Evolutionary conservation across 768 basidiomycete species (phyloP), one percentile per base, ranked within the genome.

Genomic region (Auricularia auricula-judae): DNA sequence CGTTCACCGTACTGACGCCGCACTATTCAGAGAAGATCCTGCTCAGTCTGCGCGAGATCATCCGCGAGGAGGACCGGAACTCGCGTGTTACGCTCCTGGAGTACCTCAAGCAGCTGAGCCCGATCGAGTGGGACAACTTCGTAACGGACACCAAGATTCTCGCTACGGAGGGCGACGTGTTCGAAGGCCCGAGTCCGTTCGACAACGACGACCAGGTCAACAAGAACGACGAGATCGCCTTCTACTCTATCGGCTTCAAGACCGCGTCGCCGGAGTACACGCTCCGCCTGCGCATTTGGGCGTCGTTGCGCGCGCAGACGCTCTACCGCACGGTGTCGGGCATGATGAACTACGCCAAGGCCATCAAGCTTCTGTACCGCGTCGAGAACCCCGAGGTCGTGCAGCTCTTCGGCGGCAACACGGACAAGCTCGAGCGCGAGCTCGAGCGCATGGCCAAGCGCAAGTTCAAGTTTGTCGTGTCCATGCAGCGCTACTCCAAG

Each of bases 321-420:
- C 84, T 99, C 36, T 99, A 99, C 76, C 88, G 97, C 67, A 99
- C 97, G 11, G 93, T 98, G 21, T 98, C 97, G 3, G 97, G 97
- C 67, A 98, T 99, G 93, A 98, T 99, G 97, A 98, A 99, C 79
- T 99, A 99, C 78, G 90, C 93, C 71, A 99, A 99, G 78, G 97
- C 97, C 33, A 96, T 99, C 86, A 99, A 99, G 76, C 83, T 99
- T 43, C 84, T 98, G 21, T 98, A 98, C 75, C 91, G 97, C 42
- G 96, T 99, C 67, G 97, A 98, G 77, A 98, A 98, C 76, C 97
- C 97, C 7, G 93, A 93, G 74, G 89, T 98, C 64, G 97, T 99
- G 1, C 93, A 98, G 73, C 84, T 85, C 66, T 96, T 98, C 76
- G 93, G 91, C 47, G 95, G 96, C 3, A 98, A 96, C 78, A 97